Evolutionary conservation across 352 stramenopile genomes (phyloP), one percentile per base, ranked within the genome.

Genomic region (Pythium scleroteichum): DNA sequence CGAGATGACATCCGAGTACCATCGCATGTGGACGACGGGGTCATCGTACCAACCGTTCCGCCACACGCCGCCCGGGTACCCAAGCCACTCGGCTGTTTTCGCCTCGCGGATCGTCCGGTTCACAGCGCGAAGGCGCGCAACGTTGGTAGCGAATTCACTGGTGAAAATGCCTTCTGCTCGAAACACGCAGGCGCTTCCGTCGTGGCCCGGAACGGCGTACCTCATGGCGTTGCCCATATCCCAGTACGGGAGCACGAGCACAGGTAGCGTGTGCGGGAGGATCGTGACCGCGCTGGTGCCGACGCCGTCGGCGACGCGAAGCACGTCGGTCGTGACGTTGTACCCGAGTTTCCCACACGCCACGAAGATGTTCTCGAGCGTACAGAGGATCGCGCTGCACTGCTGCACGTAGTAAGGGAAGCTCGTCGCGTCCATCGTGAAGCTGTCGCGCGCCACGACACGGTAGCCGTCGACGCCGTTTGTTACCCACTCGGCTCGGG

Each of bases 41-140:
- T 67, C 61, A 16, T 59, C 57, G 45, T 63, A 66, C 64, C 71
- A 76, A 1, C 64, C 68, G 38, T 79, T 74, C 1, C 44, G 42
- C 71, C 71, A 74, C 26, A 53, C 53, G 9, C 69, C 65, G 22
- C 58, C 57, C 6, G 51, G 47, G 9, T 45, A 29, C 2, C 22
- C 16, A 0, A 77, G 44, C 53, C 48, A 69, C 32, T 66, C 53
- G 0, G 14, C 29, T 1, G 66, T 77, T 33, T 53, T 59, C 1
- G 16, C 3, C 26, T 72, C 66, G 10, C 49, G 51, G 8, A 63
- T 12, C 3, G 23, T 20, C 19, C 66, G 47, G 26, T 56, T 20
- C 2, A 63, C 40, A 3, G 33, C 66, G 16, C 13, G 9, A 0
- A 64, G 33, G 2, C 40, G 6, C 6, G 48, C 29, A 13, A 16